Evolutionary conservation across 1,284 basidiomycete species (phyloP).

Genomic region (Filobasidium uniguttulatum): DNA sequence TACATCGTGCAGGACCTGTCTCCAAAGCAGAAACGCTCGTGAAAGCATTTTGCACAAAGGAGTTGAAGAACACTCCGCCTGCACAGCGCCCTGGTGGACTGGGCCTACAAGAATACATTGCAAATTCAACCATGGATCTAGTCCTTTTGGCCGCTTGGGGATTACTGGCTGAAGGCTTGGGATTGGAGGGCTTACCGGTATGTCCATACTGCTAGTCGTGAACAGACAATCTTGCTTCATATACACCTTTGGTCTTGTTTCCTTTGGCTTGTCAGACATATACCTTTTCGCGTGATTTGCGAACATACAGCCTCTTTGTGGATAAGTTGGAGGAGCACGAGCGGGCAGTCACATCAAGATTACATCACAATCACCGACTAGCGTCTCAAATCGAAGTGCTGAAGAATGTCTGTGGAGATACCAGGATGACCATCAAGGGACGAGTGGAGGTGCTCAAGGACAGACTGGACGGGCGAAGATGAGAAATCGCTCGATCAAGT

Average conservation of each 20-base stretch:
- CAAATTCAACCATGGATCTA: conserved; percentile 35
- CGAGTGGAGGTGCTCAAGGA: conserved; percentile 8
- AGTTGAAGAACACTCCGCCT: conserved; percentile 27
- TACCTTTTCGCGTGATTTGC: conserved; percentile 34
- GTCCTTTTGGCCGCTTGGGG: conserved; percentile 33
- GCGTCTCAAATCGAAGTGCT: conserved; percentile 20
- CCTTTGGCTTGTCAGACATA: no score
- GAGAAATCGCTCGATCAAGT: no score
- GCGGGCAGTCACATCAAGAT: conserved; percentile 16
- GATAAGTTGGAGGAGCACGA: conserved; percentile 24
- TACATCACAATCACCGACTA: conserved; percentile 17
- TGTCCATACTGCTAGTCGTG: conserved; percentile 13
- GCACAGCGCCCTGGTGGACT: conserved; percentile 23
- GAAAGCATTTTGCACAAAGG: conserved; percentile 31
- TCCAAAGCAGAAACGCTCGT: conserved; percentile 28
- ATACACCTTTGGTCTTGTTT: neutral
- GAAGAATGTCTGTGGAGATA: conserved; percentile 26
- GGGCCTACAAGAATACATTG: conserved; percentile 19
- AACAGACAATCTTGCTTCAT: neutral
- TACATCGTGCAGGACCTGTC: conserved; percentile 19
- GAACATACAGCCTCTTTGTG: conserved; percentile 25
- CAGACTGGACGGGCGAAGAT: conserved; percentile 7
- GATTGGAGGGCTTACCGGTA: conserved; percentile 27
- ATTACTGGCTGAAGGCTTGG: conserved; percentile 22
- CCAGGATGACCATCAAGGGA: conserved; percentile 15